These are phyloP conservation scores for Elongisporangium undulatum DNA, from an alignment of 352 stramenopile genomes.

Conservation along the genomic window DNA sequence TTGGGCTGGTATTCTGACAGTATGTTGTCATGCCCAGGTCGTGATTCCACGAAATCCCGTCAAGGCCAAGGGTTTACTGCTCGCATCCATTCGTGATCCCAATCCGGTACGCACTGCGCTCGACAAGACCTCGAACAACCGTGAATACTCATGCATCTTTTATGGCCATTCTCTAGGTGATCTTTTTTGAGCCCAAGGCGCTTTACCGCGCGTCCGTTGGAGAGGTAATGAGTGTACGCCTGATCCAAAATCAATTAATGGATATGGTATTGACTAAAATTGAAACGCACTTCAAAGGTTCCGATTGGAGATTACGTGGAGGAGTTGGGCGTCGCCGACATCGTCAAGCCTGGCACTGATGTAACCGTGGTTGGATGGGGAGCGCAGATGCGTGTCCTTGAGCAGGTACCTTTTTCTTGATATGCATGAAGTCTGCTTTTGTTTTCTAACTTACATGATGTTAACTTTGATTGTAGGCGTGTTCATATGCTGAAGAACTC, in stretches of 20 bases:
- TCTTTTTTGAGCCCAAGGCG: constrained; percentile 98
- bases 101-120: constrained; percentile 72
- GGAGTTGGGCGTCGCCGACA: constrained; percentile 92
- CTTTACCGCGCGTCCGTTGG: constrained; percentile 96
- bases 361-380: constrained; percentile 96
- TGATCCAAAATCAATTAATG: neutral
- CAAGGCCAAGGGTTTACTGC: constrained; percentile 95
- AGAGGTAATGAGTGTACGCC: constrained; percentile 51
- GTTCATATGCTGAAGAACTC: constrained; percentile 85
- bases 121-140: too few relatives aligned
- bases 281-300: constrained; percentile 40
- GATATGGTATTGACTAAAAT: neutral
- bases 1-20: too few relatives aligned
- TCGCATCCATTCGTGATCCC: constrained; percentile 94
- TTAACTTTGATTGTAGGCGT: constrained; percentile 25
- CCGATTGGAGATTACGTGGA: constrained; percentile 94
- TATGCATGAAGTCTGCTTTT: neutral
- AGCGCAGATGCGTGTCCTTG: constrained; percentile 85
- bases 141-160: neutral
- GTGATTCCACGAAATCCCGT: constrained; percentile 94
- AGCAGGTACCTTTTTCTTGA: constrained; percentile 24
- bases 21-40: constrained; percentile 29
- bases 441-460: neutral
- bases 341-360: constrained; percentile 90
- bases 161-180: constrained; percentile 33